Conservation (phyloP, 148 eudicot genomes). For the Chenopodium album region DNA sequence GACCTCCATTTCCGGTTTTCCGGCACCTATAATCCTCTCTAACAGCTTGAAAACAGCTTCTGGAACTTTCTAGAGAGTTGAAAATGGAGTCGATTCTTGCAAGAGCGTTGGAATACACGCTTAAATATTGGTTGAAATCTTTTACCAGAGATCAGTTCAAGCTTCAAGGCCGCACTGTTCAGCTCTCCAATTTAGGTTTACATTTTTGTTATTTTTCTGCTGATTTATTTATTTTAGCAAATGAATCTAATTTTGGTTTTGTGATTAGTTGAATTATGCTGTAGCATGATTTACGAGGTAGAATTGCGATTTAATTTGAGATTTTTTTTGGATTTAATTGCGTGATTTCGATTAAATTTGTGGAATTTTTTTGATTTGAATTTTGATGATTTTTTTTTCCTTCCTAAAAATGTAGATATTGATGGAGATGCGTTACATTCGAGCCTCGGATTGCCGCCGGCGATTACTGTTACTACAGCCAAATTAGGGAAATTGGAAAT, state of each 20-base stretch:
- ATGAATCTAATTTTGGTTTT: background rate
- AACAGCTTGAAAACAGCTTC: background rate
- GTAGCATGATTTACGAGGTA: conserved; percentile 4
- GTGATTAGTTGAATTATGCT: conserved; percentile 23
- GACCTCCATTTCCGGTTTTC: conserved; percentile 14
- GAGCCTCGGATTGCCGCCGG: conserved; percentile 89
- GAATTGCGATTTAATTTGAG: background rate
- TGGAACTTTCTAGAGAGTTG: background rate
- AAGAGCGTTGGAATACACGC: conserved; percentile 84
- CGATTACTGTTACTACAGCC: conserved; percentile 74
- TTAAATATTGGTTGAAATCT: conserved; percentile 96
- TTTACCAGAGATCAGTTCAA: conserved; percentile 97
- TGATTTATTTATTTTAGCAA: background rate
- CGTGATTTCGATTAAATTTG: background rate
- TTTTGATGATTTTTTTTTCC: conserved; percentile 1
- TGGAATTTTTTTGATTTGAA: background rate
- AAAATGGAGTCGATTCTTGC: conserved; percentile 93
- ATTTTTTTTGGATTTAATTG: background rate
- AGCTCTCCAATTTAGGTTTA: conserved; percentile 88
- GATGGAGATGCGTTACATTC: conserved; percentile 94
- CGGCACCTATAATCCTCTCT: background rate
- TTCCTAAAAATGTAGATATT: conserved; percentile 48
- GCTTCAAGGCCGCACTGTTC: conserved; percentile 82
- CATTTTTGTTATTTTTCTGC: no score
- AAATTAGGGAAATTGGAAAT: conserved; percentile 91